Base-by-base conservation (phyloP, 169 alveolate species). In the Babesia caballi region DNA sequence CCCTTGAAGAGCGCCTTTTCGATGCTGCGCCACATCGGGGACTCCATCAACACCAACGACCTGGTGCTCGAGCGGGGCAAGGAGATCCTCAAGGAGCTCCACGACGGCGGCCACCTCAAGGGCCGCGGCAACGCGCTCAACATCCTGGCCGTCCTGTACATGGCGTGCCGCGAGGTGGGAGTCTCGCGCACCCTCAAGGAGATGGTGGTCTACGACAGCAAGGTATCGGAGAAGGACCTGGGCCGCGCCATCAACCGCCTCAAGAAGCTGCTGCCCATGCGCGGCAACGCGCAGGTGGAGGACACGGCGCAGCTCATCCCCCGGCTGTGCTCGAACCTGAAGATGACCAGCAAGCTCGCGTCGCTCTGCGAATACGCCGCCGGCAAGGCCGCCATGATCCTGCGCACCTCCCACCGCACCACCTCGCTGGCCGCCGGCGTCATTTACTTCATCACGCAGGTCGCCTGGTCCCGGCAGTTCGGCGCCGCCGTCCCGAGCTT, bases 161-260 rank as follows among this genome's bases (percentile, higher is more conserved):
- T 93, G 80, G 97, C 95, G n/a, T 85, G 95, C 49, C 84, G 97
- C 25, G 97, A 93, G 77, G 96, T 91, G 17, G 94, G 93, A 0
- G 92, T 82, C n/a, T 86, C 92, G 40, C 91, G 96, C 40, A 90
- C 95, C 12, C 84, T 93, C 14, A 88, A 91, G 70, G 97, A 93
- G 80, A 77, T 93, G 25, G 66, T 78, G 19, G 67, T 91, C 0
- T 93, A 77, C 50, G 96, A 93, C 69, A 63, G 96, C 35, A 81
- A 92, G 9, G 66, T 91, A 40, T 67, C 94, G 56, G 94, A 90
- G 47, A 88, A 84, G 60, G 97, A 93, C 49, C 80, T 93, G 9
- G 97, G 95, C 30, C 82, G 91, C 41, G 90, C 96, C 32, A 91
- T 93, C 54, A 93, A 93, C 63, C 84, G 92, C 17, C 65, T 93